Evolutionary conservation across 768 basidiomycete genomes (phyloP).

Genomic region (Agrocybe pediades): DNA sequence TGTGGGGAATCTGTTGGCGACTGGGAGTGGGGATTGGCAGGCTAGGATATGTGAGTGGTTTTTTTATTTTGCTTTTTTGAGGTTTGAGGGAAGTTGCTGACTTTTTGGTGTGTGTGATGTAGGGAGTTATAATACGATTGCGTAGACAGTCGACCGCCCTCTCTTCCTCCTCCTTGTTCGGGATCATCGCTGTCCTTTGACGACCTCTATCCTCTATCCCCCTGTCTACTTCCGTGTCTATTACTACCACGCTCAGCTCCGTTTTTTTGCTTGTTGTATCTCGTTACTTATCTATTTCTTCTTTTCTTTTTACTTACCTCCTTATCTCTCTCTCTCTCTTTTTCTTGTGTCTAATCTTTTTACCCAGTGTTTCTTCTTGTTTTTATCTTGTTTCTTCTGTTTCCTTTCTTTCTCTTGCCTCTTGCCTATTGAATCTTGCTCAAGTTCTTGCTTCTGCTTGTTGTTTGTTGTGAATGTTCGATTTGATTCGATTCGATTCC

Average conservation of each 20-base stretch:
- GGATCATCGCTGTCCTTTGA: neutral
- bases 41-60: conserved; percentile 50
- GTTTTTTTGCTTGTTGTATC: neutral
- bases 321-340: neutral
- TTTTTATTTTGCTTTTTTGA: neutral
- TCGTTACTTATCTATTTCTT: neutral
- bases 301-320: neutral
- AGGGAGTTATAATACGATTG: conserved; percentile 14
- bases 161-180: neutral
- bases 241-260: neutral
- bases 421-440: conserved; percentile 28
- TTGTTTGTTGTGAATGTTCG: no score
- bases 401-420: neutral
- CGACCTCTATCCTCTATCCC: neutral
- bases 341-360: neutral
- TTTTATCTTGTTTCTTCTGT: neutral
- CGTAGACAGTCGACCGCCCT: neutral
- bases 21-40: conserved; percentile 52
- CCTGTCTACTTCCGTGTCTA: neutral
- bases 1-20: conserved; percentile 43
- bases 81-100: neutral
- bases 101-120: neutral
- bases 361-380: neutral
- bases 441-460: no score
- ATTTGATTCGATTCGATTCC: no score